These are phyloP conservation scores for Xylaria sp. DNA, from an alignment of 2,329 filamentous ascomycete genomes.

Conservation along the genomic window DNA sequence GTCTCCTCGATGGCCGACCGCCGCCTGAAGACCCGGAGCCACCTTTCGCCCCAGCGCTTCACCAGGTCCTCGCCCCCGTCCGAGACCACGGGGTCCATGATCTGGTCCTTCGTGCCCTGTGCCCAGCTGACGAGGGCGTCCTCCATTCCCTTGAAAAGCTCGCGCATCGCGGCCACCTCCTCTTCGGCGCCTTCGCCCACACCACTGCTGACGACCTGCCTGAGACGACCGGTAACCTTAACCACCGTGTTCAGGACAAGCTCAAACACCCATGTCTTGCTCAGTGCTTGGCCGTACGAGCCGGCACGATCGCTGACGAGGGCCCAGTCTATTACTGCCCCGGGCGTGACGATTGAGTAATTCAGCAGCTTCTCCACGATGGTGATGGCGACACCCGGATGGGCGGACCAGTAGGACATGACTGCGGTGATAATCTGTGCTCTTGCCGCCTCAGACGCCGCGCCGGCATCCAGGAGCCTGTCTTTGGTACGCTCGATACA, in stretches of 20 bases:
- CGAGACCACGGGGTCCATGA: conserved; percentile 62
- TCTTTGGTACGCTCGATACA: conserved; percentile 96
- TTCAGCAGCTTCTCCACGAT: conserved; percentile 97
- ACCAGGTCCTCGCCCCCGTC: conserved; percentile 68
- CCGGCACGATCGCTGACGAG: conserved; percentile 59
- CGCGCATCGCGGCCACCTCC: conserved; percentile 75
- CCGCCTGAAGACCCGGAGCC: conserved; percentile 82
- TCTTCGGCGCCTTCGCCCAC: conserved; percentile 55
- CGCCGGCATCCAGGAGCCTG: conserved; percentile 77
- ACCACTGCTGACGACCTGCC: conserved; percentile 72
- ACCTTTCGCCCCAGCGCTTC: conserved; percentile 79
- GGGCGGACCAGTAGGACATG: conserved; percentile 89
- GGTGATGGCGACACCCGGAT: conserved; percentile 87
- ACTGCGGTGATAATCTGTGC: conserved; percentile 89
- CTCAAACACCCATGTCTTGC: conserved; percentile 80
- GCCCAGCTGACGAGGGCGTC: conserved; percentile 76
- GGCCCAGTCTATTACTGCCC: conserved; percentile 88
- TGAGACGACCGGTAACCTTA: conserved; percentile 86
- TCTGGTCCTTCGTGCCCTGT: conserved; percentile 70
- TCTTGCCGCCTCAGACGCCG: conserved; percentile 73
- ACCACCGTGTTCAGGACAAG: conserved; percentile 85
- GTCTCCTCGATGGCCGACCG: conserved; percentile 86
- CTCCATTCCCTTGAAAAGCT: conserved; percentile 80
- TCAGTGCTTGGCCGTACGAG: conserved; percentile 67
- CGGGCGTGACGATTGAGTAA: conserved; percentile 89